Conservation (phyloP, 768 basidiomycete species). For the Tylopilus balloui region DNA sequence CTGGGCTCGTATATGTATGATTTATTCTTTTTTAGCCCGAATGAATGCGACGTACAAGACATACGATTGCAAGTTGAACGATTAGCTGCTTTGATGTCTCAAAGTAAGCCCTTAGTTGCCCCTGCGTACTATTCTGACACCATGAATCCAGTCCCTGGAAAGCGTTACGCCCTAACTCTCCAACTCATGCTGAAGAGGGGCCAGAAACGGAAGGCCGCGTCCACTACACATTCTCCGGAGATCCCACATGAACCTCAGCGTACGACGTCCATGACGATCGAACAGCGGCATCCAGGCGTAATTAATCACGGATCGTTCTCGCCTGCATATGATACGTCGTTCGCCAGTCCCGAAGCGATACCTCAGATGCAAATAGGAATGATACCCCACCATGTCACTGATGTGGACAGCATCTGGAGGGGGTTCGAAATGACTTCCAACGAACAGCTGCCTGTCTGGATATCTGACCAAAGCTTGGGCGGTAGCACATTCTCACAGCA, state of each 20-base stretch:
- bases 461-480: conserved; percentile 78
- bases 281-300: conserved; percentile 35
- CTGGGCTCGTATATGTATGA: background rate
- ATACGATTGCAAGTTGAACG: conserved; percentile 76
- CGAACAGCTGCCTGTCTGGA: conserved; percentile 81
- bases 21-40: conserved; percentile 52
- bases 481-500: conserved; percentile 72
- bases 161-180: conserved; percentile 86
- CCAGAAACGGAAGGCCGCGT: conserved; percentile 53
- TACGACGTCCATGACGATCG: conserved; percentile 43
- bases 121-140: conserved; percentile 5
- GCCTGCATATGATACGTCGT: conserved; percentile 49
- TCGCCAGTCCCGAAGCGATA: conserved; percentile 32
- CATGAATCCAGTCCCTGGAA: conserved; percentile 73
- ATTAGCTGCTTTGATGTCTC: conserved; percentile 68
- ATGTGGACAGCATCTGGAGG: conserved; percentile 69
- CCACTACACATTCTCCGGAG: conserved; percentile 59
- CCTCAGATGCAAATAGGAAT: conserved; percentile 31
- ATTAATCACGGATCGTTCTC: conserved; percentile 49
- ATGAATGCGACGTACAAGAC: conserved; percentile 71
- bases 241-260: conserved; percentile 52
- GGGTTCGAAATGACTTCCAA: conserved; percentile 67
- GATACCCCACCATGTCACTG: conserved; percentile 22
- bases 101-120: conserved; percentile 48
- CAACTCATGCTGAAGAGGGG: conserved; percentile 84